Conservation (phyloP, 768 basidiomycete species). For the Amanita brunnescens region DNA sequence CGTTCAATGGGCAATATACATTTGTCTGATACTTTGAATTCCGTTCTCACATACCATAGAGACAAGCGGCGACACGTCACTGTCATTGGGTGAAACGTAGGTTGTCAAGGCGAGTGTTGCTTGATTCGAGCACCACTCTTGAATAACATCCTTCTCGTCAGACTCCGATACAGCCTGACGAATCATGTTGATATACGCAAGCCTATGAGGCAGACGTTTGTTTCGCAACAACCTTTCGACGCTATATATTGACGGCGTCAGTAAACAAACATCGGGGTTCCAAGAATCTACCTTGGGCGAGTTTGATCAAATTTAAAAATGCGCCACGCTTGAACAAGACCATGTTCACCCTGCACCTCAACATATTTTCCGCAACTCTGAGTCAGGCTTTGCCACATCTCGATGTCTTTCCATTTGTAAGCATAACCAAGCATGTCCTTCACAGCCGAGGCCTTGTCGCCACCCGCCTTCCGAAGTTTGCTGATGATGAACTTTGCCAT, state of each 20-base stretch:
- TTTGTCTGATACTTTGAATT: slow-evolving; percentile 11
- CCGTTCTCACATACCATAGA: slow-evolving; percentile 13
- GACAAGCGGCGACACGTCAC: slow-evolving; percentile 19
- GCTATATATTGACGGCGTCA: not conserved
- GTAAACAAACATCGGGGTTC: not conserved
- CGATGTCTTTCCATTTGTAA: slow-evolving; percentile 20
- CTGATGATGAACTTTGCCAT: slow-evolving; percentile 12
- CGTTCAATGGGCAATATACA: slow-evolving; percentile 14
- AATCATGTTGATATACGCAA: not conserved
- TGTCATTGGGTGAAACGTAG: slow-evolving; percentile 7
- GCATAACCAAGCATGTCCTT: slow-evolving; percentile 15
- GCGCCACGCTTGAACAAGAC: not conserved
- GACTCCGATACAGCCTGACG: not conserved
- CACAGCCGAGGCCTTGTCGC: slow-evolving; percentile 8
- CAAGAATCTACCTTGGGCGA: not conserved
- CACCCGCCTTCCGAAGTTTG: slow-evolving; percentile 1
- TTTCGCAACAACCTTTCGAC: not conserved
- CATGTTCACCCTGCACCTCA: slow-evolving; percentile 1
- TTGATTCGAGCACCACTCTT: slow-evolving; percentile 16
- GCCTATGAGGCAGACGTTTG: not conserved
- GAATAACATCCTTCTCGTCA: slow-evolving; percentile 9
- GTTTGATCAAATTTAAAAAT: slow-evolving; percentile 12
- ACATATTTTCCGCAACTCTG: slow-evolving; percentile 11
- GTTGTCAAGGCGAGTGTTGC: slow-evolving; percentile 13
- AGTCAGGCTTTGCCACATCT: slow-evolving; percentile 20